Percentiles rank a stretch among this genome's conserved stretches.
These are phyloP conservation scores for Quercus aquifolioides DNA, from an alignment of 306 rosid genomes.

Conservation along the genomic window DNA sequence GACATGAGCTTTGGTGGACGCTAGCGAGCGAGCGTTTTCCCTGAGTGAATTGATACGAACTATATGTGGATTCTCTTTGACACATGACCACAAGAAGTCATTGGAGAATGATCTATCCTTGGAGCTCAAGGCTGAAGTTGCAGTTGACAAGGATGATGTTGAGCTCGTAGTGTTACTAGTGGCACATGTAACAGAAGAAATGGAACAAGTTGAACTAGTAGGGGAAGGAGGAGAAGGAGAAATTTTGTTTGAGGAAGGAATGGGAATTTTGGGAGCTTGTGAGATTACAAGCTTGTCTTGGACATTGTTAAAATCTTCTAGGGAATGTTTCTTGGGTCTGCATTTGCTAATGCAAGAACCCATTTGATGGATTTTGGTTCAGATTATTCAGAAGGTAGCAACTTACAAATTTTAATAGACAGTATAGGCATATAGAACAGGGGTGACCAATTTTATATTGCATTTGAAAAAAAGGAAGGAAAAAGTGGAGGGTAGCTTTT, in stretches of 20 bases:
- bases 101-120: slow-evolving; percentile 69
- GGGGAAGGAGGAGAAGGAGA: slow-evolving; percentile 64
- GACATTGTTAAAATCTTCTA: not conserved
- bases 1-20: not conserved
- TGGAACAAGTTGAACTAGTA: slow-evolving; percentile 44
- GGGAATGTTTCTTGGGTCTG: slow-evolving; percentile 42
- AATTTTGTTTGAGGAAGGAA: slow-evolving; percentile 35
- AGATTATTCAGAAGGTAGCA: not conserved
- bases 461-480: slow-evolving; percentile 26
- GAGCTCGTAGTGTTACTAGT: slow-evolving; percentile 40
- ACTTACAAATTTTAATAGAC: not conserved
- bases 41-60: slow-evolving; percentile 57
- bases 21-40: slow-evolving; percentile 22
- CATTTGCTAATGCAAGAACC: slow-evolving; percentile 96
- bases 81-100: slow-evolving; percentile 59
- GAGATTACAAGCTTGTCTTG: slow-evolving; percentile 56
- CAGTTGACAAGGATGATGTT: slow-evolving; percentile 34
- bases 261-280: slow-evolving; percentile 26
- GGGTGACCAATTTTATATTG: not conserved
- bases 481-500: slow-evolving; percentile 30
- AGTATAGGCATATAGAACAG: not conserved
- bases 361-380: slow-evolving; percentile 37
- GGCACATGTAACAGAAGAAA: slow-evolving; percentile 26
- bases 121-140: slow-evolving; percentile 43
- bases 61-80: slow-evolving; percentile 69